phyloP scores from a whole-genome alignment of 768 basidiomycete species.

The Leucocoprinus sp. region DNA sequence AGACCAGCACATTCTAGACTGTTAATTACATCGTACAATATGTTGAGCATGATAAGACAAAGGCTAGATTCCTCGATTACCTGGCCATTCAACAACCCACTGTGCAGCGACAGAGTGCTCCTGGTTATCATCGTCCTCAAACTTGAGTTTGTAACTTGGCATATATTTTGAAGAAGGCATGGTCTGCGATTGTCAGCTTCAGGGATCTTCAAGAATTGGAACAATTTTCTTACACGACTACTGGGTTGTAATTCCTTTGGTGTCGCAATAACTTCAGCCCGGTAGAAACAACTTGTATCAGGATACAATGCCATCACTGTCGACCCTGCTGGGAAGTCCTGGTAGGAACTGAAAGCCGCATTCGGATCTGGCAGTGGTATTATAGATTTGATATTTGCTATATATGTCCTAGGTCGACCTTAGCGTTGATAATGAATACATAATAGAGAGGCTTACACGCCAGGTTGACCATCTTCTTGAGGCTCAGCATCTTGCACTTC shows the following conservation, averaged over 20 bases:
- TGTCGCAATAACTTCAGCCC: conserved; percentile 72
- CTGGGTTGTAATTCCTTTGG: conserved; percentile 37
- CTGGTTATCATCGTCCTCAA: conserved; percentile 85
- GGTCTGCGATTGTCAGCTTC: conserved; percentile 15
- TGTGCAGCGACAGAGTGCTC: conserved; percentile 70
- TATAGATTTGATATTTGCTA: conserved; percentile 59
- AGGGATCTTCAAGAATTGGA: background rate
- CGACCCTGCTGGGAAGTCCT: conserved; percentile 61
- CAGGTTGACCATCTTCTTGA: conserved; percentile 72
- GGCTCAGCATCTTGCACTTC: conserved; percentile 84
- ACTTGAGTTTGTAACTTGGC: conserved; percentile 70
- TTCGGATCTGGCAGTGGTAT: conserved; percentile 76
- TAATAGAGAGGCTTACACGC: conserved; percentile 30
- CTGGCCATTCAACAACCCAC: conserved; percentile 77
- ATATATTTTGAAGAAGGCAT: conserved; percentile 38
- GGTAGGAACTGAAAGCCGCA: conserved; percentile 56
- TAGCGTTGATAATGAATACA: conserved; percentile 1
- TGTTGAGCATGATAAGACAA: conserved; percentile 1
- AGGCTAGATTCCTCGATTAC: background rate
- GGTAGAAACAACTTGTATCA: conserved; percentile 87
- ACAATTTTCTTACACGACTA: conserved; percentile 23
- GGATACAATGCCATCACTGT: conserved; percentile 86
- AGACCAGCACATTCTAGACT: conserved; percentile 6
- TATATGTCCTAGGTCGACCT: conserved; percentile 24
- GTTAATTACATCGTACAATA: conserved; percentile 10